Base-by-base conservation (phyloP, 345 rosid genomes). In the Arabis alpina region DNA sequence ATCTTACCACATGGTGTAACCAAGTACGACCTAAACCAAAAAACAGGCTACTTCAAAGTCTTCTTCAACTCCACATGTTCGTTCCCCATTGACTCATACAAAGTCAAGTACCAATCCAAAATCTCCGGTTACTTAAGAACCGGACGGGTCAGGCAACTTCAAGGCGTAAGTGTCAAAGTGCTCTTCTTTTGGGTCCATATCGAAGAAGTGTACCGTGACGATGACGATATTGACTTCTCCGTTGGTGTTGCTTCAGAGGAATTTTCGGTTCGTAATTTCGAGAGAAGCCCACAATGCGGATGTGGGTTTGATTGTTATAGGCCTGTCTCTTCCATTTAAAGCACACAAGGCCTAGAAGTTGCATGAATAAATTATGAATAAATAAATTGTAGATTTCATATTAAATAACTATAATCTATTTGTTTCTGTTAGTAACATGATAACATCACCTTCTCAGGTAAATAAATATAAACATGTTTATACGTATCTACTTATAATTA, bases 231-330 rank as follows among this genome's bases (percentile, higher is more conserved):
- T 11, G 65, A 65, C 27, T 75, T 91, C 73, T 81, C 84, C 13
- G 84, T 88, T 3, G 91, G 92, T 55, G 64, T 76, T 19, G 77
- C 77, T 12, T 87, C 88, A 0, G 85, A 85, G 1, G 79, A 61
- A 6, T 87, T 80, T 64, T 58, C 87, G 4, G 15, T 66, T 2
- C 75, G 49, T 10, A 66, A 77, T 64, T 88, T 92, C 56, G 84
- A 51, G 28, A 89, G 72, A 61, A 79, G 82, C 13, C 98, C 98
- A 47, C 88, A 83, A 16, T 92, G 98, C 77, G 91, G 92, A 19
- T 89, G 98, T 70, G 92, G 94, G 11, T 72, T 86, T 85, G 71
- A 80, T 55, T 92, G 98, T 67, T 37, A 54, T 34, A 50, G 52
- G 32, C n/a, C 24, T 28, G 0, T 10, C 1, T 58, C 4, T 43